Evolutionary conservation across 257 asterid genomes (phyloP), one percentile per base, ranked within the genome.

Genomic region (Solanum lignicaule): DNA sequence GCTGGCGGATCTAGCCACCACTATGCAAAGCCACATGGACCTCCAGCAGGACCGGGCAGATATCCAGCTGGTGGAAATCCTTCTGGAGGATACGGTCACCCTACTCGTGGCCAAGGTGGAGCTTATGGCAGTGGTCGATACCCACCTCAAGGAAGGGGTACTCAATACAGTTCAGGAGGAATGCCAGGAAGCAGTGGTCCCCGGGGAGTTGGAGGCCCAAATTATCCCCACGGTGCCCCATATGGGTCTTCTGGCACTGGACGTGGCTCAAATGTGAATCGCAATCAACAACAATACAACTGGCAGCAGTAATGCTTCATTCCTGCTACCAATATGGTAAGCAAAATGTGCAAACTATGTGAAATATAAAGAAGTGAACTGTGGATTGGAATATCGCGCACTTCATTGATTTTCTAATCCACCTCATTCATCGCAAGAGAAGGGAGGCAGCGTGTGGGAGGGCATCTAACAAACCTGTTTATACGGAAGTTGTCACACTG

Each of bases 61-160:
- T 95, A 92, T 43, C 95, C 95, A 11, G 94, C 93, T 20, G 92
- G 94, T 85, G 96, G 95, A 39, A 94, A 95, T 41, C 98, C 97
- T 71, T 89, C 98, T 21, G 98, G 96, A 21, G 95, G 96, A 66
- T 94, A 94, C 88, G 94, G 88, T 88, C 94, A 94, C 89, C 95
- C 94, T 33, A 95, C 90, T 86, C 98, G 98, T 25, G 96, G 95
- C 41, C 94, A 91, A 88, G 98, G 98, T 86, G 94, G 96, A 65
- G 93, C 95, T 86, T 95, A 95, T 88, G 92, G 93, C 87, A 94
- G 86, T 36, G 98, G 94, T 66, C 94, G 94, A 7, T 95, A 93
- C 91, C 97, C 98, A 55, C 93, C 98, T 82, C 98, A 94, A 86
- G 99, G 98, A 69, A 92, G 98, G 39, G 98, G 93, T 16, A 95